These are phyloP conservation scores for Trichophyton benhamiae DNA, from an alignment of 2,329 filamentous ascomycete genomes.

Conservation along the genomic window DNA sequence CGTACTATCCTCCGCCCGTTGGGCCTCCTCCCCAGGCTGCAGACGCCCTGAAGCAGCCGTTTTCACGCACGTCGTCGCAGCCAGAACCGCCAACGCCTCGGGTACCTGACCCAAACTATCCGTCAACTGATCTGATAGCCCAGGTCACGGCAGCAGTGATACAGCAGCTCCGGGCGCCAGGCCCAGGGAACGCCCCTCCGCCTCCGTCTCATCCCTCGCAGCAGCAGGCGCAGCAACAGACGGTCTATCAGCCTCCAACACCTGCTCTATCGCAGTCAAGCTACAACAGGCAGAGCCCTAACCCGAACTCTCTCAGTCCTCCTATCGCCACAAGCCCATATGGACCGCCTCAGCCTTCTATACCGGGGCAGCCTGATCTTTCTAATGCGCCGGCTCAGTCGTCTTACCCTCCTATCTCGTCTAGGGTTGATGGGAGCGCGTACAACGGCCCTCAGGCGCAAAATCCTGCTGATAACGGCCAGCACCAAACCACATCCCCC, in stretches of 20 bases:
- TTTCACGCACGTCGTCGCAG: not conserved
- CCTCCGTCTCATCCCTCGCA: constrained; percentile 30
- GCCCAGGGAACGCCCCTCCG: constrained; percentile 20
- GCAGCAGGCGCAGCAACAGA: constrained; percentile 20
- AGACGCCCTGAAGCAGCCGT: not conserved
- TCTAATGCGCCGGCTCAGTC: constrained; percentile 10
- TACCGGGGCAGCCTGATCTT: not conserved
- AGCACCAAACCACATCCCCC: not conserved
- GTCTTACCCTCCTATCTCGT: constrained; percentile 45
- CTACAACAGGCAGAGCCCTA: constrained; percentile 12
- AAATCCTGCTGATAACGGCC: not conserved
- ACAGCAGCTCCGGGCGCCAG: constrained; percentile 43
- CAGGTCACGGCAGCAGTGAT: constrained; percentile 10
- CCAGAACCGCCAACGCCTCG: not conserved
- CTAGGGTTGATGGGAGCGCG: constrained; percentile 17
- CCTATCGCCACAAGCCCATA: not conserved
- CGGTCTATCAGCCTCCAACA: constrained; percentile 21
- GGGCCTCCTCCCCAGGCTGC: not conserved
- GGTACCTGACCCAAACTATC: constrained; percentile 2
- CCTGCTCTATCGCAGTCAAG: constrained; percentile 2
- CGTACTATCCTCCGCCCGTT: constrained; percentile 6
- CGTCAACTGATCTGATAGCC: constrained; percentile 22
- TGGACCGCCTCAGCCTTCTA: not conserved
- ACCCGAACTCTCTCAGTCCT: constrained; percentile 28
- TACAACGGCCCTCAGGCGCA: not conserved